These are phyloP conservation scores for Tinospora cordifolia DNA, from an alignment of 164 flowering plant genomes.

Conservation along the genomic window DNA sequence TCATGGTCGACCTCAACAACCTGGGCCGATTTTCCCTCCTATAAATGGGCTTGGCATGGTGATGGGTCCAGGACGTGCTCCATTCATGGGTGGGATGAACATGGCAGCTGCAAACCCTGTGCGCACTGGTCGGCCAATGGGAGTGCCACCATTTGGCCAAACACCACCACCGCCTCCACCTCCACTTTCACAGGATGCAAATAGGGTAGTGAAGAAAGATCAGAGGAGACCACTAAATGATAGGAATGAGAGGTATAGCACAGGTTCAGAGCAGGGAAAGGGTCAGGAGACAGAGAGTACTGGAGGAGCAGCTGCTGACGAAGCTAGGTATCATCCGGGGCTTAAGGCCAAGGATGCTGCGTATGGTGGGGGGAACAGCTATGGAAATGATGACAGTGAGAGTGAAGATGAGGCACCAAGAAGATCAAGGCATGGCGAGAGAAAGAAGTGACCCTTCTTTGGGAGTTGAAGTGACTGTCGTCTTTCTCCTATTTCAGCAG, in stretches of 20 bases:
- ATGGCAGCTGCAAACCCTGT: constrained; percentile 29
- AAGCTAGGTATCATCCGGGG: constrained; percentile 34
- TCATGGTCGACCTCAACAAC: constrained; percentile 68
- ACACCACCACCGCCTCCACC: constrained; percentile 35
- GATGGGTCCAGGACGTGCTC: constrained; percentile 81
- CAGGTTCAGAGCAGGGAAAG: constrained; percentile 43
- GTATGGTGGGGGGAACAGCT: constrained; percentile 39
- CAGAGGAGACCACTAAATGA: constrained; percentile 40
- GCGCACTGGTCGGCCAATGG: constrained; percentile 45
- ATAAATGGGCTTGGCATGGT: constrained; percentile 76
- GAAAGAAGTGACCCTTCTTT: constrained; percentile 45
- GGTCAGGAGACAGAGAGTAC: constrained; percentile 36
- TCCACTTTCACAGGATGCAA: constrained; percentile 34
- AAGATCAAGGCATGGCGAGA: constrained; percentile 87
- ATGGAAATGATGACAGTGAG: constrained; percentile 73
- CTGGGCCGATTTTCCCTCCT: constrained; percentile 55
- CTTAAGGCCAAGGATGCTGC: constrained; percentile 37
- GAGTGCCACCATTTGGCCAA: constrained; percentile 41
- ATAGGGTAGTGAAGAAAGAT: constrained; percentile 39
- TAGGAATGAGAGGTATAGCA: constrained; percentile 36
- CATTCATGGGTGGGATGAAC: constrained; percentile 80
- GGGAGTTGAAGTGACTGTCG: too few relatives aligned
- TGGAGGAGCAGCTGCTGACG: constrained; percentile 36
- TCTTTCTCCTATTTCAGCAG: too few relatives aligned
- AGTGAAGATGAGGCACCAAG: constrained; percentile 98